Conservation (phyloP, 1,284 basidiomycete genomes). For the Ceratobasidium sp. region DNA sequence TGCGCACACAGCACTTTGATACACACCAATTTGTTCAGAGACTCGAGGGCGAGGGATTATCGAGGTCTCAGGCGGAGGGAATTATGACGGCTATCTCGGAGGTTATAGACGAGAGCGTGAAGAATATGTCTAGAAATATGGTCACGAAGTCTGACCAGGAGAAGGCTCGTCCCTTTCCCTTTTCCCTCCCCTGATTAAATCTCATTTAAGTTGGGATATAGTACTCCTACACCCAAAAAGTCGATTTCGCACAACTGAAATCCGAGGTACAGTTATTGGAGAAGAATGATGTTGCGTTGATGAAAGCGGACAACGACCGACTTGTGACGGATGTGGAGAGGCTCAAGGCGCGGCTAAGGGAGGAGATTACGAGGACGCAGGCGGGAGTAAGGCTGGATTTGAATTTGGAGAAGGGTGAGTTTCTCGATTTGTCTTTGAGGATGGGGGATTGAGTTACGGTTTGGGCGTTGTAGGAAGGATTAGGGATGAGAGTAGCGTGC, state of each 20-base stretch:
- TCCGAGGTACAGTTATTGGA: constrained; percentile 96
- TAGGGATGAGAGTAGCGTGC: constrained; percentile 90
- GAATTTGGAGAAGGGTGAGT: constrained; percentile 89
- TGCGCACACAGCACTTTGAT: constrained; percentile 77
- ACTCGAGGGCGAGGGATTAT: constrained; percentile 86
- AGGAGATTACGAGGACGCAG: constrained; percentile 92
- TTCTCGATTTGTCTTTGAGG: background rate
- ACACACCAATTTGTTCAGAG: constrained; percentile 93
- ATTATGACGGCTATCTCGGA: constrained; percentile 95
- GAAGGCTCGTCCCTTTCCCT: constrained; percentile 68
- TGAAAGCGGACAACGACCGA: constrained; percentile 73
- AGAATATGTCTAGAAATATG: constrained; percentile 93
- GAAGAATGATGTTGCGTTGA: constrained; percentile 95
- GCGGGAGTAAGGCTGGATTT: constrained; percentile 94
- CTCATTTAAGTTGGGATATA: constrained; percentile 51
- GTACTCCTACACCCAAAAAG: constrained; percentile 95
- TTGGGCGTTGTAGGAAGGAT: constrained; percentile 68
- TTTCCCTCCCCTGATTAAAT: background rate
- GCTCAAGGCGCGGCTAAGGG: constrained; percentile 92
- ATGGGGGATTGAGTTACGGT: background rate
- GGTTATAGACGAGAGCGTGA: constrained; percentile 93
- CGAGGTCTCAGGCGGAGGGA: constrained; percentile 89
- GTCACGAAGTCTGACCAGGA: constrained; percentile 95
- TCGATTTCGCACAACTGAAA: constrained; percentile 97
- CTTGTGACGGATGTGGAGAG: constrained; percentile 93